These are phyloP conservation scores for Chaetomium globosum DNA, from an alignment of 2,329 filamentous ascomycete species.

Conservation along the genomic window DNA sequence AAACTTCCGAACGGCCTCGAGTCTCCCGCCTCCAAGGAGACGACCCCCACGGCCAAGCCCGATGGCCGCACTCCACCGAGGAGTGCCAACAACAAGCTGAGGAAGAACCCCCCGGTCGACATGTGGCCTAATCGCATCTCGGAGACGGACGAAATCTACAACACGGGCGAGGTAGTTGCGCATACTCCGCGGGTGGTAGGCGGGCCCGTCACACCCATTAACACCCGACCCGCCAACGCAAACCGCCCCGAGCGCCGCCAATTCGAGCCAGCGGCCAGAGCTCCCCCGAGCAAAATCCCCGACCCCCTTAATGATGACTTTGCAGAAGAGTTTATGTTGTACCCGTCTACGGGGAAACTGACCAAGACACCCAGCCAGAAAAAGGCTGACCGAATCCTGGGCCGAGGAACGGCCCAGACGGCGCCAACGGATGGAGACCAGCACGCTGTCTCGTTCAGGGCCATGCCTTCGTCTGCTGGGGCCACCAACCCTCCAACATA, in stretches of 20 bases:
- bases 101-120: slow-evolving; percentile 60
- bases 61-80: slow-evolving; percentile 47
- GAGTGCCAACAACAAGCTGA: slow-evolving; percentile 61
- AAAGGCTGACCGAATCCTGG: slow-evolving; percentile 35
- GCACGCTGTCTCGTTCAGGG: slow-evolving; percentile 15
- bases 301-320: slow-evolving; percentile 17
- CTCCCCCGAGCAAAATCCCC: background rate
- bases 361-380: slow-evolving; percentile 35
- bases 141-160: slow-evolving; percentile 46
- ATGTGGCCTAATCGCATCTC: slow-evolving; percentile 49
- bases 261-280: background rate
- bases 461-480: slow-evolving; percentile 25
- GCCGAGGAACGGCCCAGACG: slow-evolving; percentile 31
- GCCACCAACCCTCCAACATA: slow-evolving; percentile 21
- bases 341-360: slow-evolving; percentile 34
- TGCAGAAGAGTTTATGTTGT: slow-evolving; percentile 29
- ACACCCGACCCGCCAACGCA: slow-evolving; percentile 12
- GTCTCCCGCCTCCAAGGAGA: slow-evolving; percentile 31
- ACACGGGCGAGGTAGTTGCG: slow-evolving; percentile 13
- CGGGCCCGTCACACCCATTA: slow-evolving; percentile 15
- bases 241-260: slow-evolving; percentile 11
- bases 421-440: slow-evolving; percentile 14
- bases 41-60: slow-evolving; percentile 39
- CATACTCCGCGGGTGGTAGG: background rate
- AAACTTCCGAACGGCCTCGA: slow-evolving; percentile 41